phyloP scores from a whole-genome alignment of 2,329 filamentous ascomycete genomes.

The Clonostachys rosea region DNA sequence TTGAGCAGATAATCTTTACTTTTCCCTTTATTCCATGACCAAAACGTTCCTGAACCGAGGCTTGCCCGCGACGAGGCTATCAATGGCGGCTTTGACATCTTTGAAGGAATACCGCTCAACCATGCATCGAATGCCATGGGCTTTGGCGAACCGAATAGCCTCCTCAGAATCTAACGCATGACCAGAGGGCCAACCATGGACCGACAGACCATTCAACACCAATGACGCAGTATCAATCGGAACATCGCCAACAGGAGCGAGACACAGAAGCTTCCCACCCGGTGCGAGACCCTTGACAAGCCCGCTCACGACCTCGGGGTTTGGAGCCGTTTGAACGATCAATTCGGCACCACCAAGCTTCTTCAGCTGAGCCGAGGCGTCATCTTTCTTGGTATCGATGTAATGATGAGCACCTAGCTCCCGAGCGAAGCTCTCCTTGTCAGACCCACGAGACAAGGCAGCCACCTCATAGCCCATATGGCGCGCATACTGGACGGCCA shows the following conservation, averaged over 20 bases:
- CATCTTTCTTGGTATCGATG: slow-evolving; percentile 45
- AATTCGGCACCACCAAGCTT: slow-evolving; percentile 57
- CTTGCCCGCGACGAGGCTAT: slow-evolving; percentile 31
- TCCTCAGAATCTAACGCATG: slow-evolving; percentile 60
- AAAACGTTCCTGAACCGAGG: slow-evolving; percentile 40
- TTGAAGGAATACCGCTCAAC: slow-evolving; percentile 60
- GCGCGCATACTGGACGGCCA: slow-evolving; percentile 71
- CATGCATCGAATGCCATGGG: slow-evolving; percentile 59
- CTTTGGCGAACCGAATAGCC: slow-evolving; percentile 59
- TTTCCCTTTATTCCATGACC: slow-evolving; percentile 22
- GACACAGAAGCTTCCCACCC: slow-evolving; percentile 54
- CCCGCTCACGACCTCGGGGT: slow-evolving; percentile 45
- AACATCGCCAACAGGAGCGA: slow-evolving; percentile 45
- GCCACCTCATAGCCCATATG: slow-evolving; percentile 73
- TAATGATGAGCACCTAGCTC: slow-evolving; percentile 37
- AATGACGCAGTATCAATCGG: slow-evolving; percentile 35
- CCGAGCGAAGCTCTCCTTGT: slow-evolving; percentile 63
- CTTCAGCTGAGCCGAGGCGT: slow-evolving; percentile 40
- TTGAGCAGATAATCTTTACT: no score
- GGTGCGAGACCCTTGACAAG: slow-evolving; percentile 48
- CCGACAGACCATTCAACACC: slow-evolving; percentile 46
- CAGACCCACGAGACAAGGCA: slow-evolving; percentile 60
- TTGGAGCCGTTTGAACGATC: slow-evolving; percentile 60
- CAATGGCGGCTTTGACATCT: slow-evolving; percentile 38
- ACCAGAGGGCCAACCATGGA: slow-evolving; percentile 62